Evolutionary conservation across 1,284 basidiomycete genomes (phyloP).

Genomic region (Trichosporon faecale): DNA sequence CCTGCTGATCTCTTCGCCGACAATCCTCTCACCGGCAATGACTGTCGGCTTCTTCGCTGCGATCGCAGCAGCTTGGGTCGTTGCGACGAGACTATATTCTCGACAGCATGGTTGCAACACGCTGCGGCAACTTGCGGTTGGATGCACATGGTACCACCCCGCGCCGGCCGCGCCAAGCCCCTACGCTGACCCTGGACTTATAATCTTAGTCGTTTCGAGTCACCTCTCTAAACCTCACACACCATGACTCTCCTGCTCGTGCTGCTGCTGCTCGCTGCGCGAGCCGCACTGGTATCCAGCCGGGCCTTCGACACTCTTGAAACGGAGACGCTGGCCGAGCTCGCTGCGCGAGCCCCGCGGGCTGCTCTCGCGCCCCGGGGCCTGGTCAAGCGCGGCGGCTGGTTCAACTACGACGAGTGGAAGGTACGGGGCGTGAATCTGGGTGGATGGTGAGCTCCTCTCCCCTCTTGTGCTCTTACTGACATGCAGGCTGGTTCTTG

Average conservation of each 20-base stretch:
- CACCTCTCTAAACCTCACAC: neutral
- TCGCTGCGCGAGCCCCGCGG: neutral
- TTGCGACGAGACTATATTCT: no score
- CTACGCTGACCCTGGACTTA: neutral
- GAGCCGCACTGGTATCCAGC: neutral
- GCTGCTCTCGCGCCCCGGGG: no score
- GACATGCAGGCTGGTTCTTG: slow-evolving; percentile 40
- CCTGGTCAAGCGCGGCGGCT: neutral
- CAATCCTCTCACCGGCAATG: no score
- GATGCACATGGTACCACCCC: no score
- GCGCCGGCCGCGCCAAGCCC: neutral
- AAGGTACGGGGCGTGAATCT: slow-evolving; percentile 50
- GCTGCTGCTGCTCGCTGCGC: neutral
- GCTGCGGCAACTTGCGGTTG: no score
- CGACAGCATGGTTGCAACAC: no score
- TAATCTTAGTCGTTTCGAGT: neutral
- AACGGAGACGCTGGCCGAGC: neutral
- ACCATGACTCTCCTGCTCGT: neutral
- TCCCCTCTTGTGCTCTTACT: neutral
- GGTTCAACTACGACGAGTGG: slow-evolving; percentile 38
- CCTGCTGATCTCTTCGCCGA: no score
- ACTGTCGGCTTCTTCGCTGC: no score
- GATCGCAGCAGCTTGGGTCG: no score
- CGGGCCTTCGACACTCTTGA: neutral
- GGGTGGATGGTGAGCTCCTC: slow-evolving; percentile 47